Evolutionary conservation across 1,139 yeast species (phyloP), one percentile per base, ranked within the genome.

Genomic region (Maudiozyma humilis): DNA sequence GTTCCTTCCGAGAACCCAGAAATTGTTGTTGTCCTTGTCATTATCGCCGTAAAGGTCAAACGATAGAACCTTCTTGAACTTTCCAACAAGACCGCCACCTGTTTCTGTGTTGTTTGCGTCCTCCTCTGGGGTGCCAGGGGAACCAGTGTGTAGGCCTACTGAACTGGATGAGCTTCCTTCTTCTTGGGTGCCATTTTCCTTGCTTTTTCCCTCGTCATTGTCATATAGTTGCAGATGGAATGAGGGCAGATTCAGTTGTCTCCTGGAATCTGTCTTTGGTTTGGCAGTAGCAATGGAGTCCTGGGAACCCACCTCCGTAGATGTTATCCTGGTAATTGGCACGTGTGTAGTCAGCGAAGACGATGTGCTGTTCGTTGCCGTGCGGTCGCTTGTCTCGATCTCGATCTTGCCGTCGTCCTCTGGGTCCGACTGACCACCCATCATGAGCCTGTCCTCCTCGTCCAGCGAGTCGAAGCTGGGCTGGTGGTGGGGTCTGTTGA

Each of bases 391-490:
- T 6, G 8, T 23, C 27, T 23, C 27, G 10, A 6, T 23, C 10
- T 23, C 27, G 10, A 23, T 23, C 27, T 23, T 10, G 10, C 10
- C 27, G 6, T 6, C 10, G 27, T n/a, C n/a, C n/a, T n/a, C n/a
- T n/a, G n/a, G n/a, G n/a, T n/a, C n/a, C 1, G n/a, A 20, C 25
- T 17, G 37, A n/a, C 35, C 37, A 2, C 63, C 62, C 4, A 59
- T 53, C 57, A 57, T 57, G 44, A 59, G 33, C 20, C 46, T 45
- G 38, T 58, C 64, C 39, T 59, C 63, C 32, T 57, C 59, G 32
- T 60, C 62, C 29, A 54, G 39, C 3, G 55, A 45, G 34, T 40
- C 48, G 42, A 41, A 54, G 51, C 20, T 53, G 32, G 6, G 59
- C 56, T 31, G 30, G n/a, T 27, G 33, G n/a, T 27, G 33, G 13